Evolutionary conservation across 2,329 filamentous ascomycete genomes (phyloP), one percentile per base, ranked within the genome.

Genomic region (Mollisia scopiformis): DNA sequence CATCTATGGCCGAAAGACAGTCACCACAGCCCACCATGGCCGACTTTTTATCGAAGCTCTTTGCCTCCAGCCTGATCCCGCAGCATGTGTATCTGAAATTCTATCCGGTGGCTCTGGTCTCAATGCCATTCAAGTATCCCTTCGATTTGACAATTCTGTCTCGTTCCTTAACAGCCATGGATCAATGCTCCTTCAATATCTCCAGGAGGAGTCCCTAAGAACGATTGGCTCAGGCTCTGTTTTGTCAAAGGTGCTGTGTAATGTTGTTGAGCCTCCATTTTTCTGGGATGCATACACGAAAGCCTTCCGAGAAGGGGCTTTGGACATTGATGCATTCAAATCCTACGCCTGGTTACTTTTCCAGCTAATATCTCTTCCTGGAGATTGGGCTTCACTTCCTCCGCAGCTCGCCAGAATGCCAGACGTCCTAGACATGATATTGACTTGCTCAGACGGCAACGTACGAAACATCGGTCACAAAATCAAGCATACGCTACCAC

Each of bases 21-120:
- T 83, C 7, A 73, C 73, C 16, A 78, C 67, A 5, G 37, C 72
- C 19, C 69, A 70, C 10, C 76, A 82, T 63, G 76, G 73, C 6
- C 78, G 75, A 33, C 73, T 77, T 6, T 82, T 84, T 54, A 41
- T 85, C 2, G 82, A 85, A 66, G 78, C 82, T 0, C 64, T 84
- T 5, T 78, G 76, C 62, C 65, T 68, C 7, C 76, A 83, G 63
- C 47, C 66, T 2, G 77, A 83, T 63, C 72, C 64, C 3, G 71
- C 75, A 25, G 73, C 68, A 13, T 79, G 78, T 62, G 71, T 79
- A 10, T 76, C 80, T 33, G 74, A 71, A 30, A 35, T 82, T 35
- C 66, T 79, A 1, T 67, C 77, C 27, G 78, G 72, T 43, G 59
- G 67, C 11, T 39, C 63, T 11, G 76, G 73, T 1, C 65, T 78